phyloP scores from a whole-genome alignment of 202 grass and related monocot genomes.

The Hordeum pubiflorum region DNA sequence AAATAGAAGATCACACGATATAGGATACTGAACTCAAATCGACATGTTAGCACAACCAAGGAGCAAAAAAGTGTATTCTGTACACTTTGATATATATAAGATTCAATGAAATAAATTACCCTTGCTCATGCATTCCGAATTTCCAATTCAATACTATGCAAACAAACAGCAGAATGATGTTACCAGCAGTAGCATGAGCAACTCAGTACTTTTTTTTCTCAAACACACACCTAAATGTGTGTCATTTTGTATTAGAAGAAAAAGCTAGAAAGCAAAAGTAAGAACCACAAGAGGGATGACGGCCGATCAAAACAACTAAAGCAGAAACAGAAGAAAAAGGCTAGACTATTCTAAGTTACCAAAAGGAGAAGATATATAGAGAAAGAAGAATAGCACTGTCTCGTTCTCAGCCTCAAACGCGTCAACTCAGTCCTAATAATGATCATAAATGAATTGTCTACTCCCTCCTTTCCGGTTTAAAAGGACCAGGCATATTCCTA shows the following conservation, averaged over 20 bases:
- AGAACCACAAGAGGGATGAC: neutral
- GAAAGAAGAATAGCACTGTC: neutral
- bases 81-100: constrained; percentile 12
- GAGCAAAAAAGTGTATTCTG: neutral
- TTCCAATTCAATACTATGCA: neutral
- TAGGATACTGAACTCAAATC: neutral
- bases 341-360: too few species aligned
- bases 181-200: neutral
- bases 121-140: neutral
- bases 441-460: neutral
- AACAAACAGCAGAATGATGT: neutral
- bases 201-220: neutral
- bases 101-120: neutral
- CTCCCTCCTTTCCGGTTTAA: too few species aligned
- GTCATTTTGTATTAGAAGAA: neutral
- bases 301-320: too few species aligned
- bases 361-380: neutral
- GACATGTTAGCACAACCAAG: neutral
- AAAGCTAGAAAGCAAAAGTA: neutral
- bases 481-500: too few species aligned
- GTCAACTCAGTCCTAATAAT: neutral
- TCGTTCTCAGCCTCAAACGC: neutral
- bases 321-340: neutral
- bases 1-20: neutral
- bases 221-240: neutral